Base-by-base conservation (phyloP, 768 basidiomycete species). In the Psilocybe cubensis region DNA sequence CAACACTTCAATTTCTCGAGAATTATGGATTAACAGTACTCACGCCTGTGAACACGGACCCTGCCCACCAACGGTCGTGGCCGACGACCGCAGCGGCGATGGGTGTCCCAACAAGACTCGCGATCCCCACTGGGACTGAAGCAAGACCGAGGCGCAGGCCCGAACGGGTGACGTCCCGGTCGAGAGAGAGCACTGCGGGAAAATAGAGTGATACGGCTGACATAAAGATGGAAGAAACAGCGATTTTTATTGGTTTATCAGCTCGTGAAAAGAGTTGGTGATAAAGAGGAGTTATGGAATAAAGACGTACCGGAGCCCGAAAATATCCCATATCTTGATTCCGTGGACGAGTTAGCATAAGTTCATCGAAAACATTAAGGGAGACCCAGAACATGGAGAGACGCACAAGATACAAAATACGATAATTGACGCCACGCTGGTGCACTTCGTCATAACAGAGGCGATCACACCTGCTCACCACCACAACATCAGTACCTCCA, bases 61-160 rank as follows among this genome's bases (percentile, higher is more conserved):
- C 51, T 10, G 51, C 31, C 31, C 29, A 40, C 50, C 50, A 52
- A 9, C 38, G 29, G 40, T 52, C 25, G 33, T 52, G 18, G 29
- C 50, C 50, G 5, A 52, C 51, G 3, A 52, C 51, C 17, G 51
- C 51, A 5, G 33, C 51, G n/a, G 29, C 31, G 23, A 52, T 52
- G 21, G 51, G 51, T 18, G 51, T 52, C 4, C 51, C 51, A 38
- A 52, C 25, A 24, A 52, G 51, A 24, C 31, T 52, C 3, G 51
- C 51, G 17, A 52, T 52, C 24, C 51, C 51, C 9, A 52, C 51
- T 6, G 51, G 51, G n/a, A 52, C 51, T 7, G 51, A 52, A 10
- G 45, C 45, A 14, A 47, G 21, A 12, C 45, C 45, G 18, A 47
- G 45, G 14, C 45, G 25, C 27, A 47, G 24, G 7, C 45, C 45